Evolutionary conservation across 345 rosid species (phyloP).

Genomic region (Nephelium lappaceum): DNA sequence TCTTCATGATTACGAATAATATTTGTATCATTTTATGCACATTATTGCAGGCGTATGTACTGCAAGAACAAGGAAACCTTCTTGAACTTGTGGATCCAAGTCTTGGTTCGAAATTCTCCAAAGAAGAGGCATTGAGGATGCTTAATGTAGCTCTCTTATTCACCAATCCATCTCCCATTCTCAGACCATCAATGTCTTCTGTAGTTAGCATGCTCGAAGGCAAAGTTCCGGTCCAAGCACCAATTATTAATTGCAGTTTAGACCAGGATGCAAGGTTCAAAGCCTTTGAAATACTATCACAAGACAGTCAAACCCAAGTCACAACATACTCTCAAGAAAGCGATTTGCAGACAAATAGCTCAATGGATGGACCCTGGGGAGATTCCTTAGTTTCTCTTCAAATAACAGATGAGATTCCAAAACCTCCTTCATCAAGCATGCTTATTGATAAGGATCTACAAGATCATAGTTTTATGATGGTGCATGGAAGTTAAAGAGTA

Average conservation of each 20-base stretch:
- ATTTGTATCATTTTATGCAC: not conserved
- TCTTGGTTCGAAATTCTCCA: conserved; percentile 56
- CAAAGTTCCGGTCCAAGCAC: conserved; percentile 67
- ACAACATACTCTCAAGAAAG: conserved; percentile 47
- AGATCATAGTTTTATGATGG: not conserved
- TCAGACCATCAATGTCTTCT: conserved; percentile 86
- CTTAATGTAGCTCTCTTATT: conserved; percentile 75
- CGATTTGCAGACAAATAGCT: conserved; percentile 43
- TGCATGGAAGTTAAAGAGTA: not conserved
- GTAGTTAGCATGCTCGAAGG: conserved; percentile 86
- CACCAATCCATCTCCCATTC: conserved; percentile 87
- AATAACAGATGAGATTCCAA: conserved; percentile 34
- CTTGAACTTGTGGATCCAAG: conserved; percentile 79
- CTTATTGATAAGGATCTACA: conserved; percentile 31
- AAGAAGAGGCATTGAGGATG: conserved; percentile 68
- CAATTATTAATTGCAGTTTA: conserved; percentile 58
- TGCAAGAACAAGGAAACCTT: conserved; percentile 92
- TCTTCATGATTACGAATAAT: not conserved
- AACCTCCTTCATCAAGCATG: conserved; percentile 31
- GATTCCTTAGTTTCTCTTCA: conserved; percentile 53
- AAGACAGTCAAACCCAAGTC: conserved; percentile 57
- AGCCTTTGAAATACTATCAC: conserved; percentile 70
- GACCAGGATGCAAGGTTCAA: conserved; percentile 69
- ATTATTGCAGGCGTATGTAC: conserved; percentile 69
- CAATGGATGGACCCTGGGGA: conserved; percentile 68